phyloP scores from a whole-genome alignment of 2,329 filamentous ascomycete species.

The Ascocoryne sarcoides region DNA sequence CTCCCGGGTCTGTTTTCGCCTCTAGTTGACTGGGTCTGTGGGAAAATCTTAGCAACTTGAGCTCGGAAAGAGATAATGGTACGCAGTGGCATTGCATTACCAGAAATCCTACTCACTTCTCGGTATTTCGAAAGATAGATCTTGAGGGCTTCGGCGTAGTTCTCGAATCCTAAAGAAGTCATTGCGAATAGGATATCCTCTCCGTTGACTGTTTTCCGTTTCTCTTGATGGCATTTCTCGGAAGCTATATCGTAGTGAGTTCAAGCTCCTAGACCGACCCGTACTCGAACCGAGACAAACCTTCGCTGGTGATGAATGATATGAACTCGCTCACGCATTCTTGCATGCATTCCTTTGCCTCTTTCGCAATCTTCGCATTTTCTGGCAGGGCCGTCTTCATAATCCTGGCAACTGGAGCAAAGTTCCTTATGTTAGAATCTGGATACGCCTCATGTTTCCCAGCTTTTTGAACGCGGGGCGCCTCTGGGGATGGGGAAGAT shows the following conservation, averaged over 20 bases:
- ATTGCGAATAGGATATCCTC: constrained; percentile 98
- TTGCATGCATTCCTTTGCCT: constrained; percentile 99
- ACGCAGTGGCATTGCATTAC: too few relatives aligned
- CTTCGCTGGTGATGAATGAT: constrained; percentile 98
- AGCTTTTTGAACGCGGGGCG: constrained; percentile 37
- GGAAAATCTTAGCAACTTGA: constrained; percentile 17
- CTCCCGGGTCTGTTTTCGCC: constrained; percentile 48
- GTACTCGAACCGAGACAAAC: constrained; percentile 43
- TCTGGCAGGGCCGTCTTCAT: constrained; percentile 98
- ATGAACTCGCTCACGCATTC: constrained; percentile 99
- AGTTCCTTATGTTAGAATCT: constrained; percentile 92
- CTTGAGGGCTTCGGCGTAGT: constrained; percentile 95
- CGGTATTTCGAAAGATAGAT: constrained; percentile 97
- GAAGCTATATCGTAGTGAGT: constrained; percentile 53
- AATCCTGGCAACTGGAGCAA: constrained; percentile 92
- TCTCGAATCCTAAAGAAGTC: constrained; percentile 97
- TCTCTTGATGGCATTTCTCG: constrained; percentile 98
- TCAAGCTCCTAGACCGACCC: not conserved
- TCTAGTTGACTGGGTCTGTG: constrained; percentile 68
- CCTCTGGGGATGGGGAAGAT: constrained; percentile 40
- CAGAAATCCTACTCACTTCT: constrained; percentile 61
- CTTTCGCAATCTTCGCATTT: constrained; percentile 98
- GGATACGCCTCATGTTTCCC: constrained; percentile 29
- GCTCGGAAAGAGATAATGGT: not conserved
- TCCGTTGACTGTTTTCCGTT: constrained; percentile 97